Percentiles rank a stretch among this genome's conserved stretches.
Conservation (phyloP, 2,329 filamentous ascomycete genomes). For the Penicillium expansum region DNA sequence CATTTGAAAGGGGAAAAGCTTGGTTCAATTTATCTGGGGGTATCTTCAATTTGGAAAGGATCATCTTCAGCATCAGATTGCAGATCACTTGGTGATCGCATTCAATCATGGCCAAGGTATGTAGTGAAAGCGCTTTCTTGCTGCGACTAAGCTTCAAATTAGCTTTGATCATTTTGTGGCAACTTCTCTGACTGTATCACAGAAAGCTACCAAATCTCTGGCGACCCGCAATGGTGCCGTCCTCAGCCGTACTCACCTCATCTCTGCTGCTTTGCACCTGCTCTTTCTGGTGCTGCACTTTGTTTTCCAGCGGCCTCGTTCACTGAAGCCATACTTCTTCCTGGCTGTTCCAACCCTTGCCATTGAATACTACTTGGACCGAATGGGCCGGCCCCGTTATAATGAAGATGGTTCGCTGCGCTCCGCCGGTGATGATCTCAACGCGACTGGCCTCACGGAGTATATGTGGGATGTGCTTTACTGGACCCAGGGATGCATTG, state of each 20-base stretch:
- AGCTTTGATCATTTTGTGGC: not conserved
- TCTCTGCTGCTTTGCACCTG: slow-evolving; percentile 67
- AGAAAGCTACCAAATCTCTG: slow-evolving; percentile 56
- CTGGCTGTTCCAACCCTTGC: slow-evolving; percentile 71
- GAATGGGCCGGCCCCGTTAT: slow-evolving; percentile 74
- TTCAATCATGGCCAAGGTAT: slow-evolving; percentile 29
- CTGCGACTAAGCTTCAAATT: not conserved
- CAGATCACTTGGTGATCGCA: not conserved
- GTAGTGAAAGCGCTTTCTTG: slow-evolving; percentile 1
- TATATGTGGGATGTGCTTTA: slow-evolving; percentile 98
- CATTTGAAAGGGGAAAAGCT: not conserved
- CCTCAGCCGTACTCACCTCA: slow-evolving; percentile 78
- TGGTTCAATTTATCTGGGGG: not conserved
- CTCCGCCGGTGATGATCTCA: slow-evolving; percentile 80
- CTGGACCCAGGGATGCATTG: slow-evolving; percentile 80
- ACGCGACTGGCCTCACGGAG: slow-evolving; percentile 83
- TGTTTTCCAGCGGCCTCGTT: slow-evolving; percentile 60
- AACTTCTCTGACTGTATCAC: slow-evolving; percentile 7
- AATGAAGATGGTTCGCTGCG: slow-evolving; percentile 65
- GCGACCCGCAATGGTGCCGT: slow-evolving; percentile 76
- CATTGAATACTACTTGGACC: slow-evolving; percentile 84
- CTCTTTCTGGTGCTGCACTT: slow-evolving; percentile 73
- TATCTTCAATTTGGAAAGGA: not conserved
- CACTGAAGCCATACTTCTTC: slow-evolving; percentile 64
- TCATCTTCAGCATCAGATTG: not conserved